Evolutionary conservation across 768 basidiomycete genomes (phyloP).

Genomic region (Auriculariales sp.): DNA sequence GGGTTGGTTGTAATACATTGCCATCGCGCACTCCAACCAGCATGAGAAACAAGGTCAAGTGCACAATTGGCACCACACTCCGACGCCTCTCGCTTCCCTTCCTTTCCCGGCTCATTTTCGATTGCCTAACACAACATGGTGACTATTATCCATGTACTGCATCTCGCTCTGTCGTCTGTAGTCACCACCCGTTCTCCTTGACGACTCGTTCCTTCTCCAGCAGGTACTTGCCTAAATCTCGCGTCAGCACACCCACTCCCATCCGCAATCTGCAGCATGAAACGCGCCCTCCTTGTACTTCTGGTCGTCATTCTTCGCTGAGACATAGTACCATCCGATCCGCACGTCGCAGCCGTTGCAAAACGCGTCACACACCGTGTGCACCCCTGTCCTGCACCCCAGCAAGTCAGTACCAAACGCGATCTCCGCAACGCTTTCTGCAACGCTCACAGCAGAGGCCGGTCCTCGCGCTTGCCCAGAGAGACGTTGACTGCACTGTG

Average conservation of each 20-base stretch:
- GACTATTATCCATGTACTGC: neutral
- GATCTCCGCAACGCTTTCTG: constrained; percentile 3
- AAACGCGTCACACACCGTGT: constrained; percentile 68
- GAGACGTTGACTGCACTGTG: constrained; percentile 66
- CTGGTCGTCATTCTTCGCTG: constrained; percentile 59
- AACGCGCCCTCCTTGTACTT: constrained; percentile 71
- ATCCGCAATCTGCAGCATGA: neutral
- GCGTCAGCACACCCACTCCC: neutral
- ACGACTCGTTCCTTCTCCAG: constrained; percentile 66
- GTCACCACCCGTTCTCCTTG: constrained; percentile 65
- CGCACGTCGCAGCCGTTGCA: constrained; percentile 69
- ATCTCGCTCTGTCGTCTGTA: neutral
- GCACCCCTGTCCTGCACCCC: constrained; percentile 51
- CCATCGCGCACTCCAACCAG: neutral
- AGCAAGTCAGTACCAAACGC: neutral
- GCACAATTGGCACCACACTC: too few species aligned
- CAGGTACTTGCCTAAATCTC: constrained; percentile 56
- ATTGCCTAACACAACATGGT: too few species aligned
- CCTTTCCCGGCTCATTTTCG: too few species aligned
- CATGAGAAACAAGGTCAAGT: too few species aligned
- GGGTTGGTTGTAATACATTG: constrained; percentile 5
- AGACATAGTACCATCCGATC: constrained; percentile 73
- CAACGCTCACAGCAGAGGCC: constrained; percentile 44
- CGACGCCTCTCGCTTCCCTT: too few species aligned
- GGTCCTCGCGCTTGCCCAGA: constrained; percentile 58